Base-by-base conservation (phyloP, 768 basidiomycete genomes). In the Trametes maxima region DNA sequence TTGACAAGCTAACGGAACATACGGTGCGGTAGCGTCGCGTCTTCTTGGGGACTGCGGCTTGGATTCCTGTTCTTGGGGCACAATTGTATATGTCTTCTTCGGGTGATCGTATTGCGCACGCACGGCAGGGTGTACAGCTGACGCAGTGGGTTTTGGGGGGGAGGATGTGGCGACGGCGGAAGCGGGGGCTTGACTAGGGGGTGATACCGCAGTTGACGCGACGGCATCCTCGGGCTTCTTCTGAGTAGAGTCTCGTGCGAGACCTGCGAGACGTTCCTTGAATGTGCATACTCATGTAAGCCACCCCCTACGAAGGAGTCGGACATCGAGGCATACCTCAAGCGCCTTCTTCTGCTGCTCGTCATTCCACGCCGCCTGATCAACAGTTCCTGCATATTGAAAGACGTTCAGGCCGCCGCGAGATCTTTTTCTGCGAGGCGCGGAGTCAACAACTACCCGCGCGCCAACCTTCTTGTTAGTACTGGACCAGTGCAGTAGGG, bases 321-420 rank as follows among this genome's bases (percentile, higher is more conserved):
- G n/a, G 49, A 17, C 36, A 70, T 14, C 1, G 8, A 42, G 17
- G 33, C 22, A 53, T 49, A 89, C 91, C 79, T 90, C 84, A 17
- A 93, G 80, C 42, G 79, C 82, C 68, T 82, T 81, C 65, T 84
- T 80, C 53, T 76, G 72, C 60, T 76, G 72, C 47, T 80, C 82
- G 69, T 90, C 84, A 44, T 87, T 78, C 89, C 89, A 92, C 33
- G 78, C 83, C 36, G 79, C 80, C 25, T 80, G 76, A 65, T 92
- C 91, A 19, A 93, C 85, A 0, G 91, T 93, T 67, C 87, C 86
- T 0, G 89, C 89, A 72, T 90, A 92, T 70, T 92, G 86, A 66
- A 93, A 93, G 25, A 93, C 82, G 44, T 86, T 86, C 25, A 80
- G 19, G 2, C 73, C 77, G 25, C 74, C 78, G 10, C 83, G 80